These are phyloP conservation scores for Apostasia ramifera DNA, from an alignment of 106 monocot species.

Conservation along the genomic window DNA sequence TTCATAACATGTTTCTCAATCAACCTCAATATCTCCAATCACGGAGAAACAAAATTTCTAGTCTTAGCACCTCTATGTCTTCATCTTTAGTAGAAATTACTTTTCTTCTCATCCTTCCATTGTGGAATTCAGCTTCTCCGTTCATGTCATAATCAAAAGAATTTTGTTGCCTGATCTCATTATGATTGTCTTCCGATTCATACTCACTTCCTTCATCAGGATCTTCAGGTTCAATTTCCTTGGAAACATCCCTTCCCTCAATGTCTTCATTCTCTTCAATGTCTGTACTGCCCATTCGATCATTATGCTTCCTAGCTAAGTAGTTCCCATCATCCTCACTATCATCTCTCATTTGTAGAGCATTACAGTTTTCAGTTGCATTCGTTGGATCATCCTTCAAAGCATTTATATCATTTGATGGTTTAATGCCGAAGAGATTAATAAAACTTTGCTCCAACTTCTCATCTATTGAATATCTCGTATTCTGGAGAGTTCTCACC, in stretches of 20 bases:
- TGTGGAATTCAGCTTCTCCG: conserved; percentile 57
- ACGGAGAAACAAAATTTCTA: too few relatives aligned
- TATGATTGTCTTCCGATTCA: conserved; percentile 20
- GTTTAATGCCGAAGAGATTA: conserved; percentile 49
- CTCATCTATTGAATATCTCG: conserved; percentile 83
- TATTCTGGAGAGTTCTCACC: conserved; percentile 81
- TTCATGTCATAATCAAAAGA: conserved; percentile 30
- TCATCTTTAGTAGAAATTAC: conserved; percentile 42
- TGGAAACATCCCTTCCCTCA: conserved; percentile 5
- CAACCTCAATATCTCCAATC: too few relatives aligned
- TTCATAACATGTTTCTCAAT: too few relatives aligned
- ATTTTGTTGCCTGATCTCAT: conserved; percentile 18
- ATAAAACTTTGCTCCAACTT: conserved; percentile 85
- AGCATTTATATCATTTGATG: conserved; percentile 18
- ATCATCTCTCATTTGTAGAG: conserved; percentile 5
- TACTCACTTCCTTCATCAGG: conserved; percentile 39
- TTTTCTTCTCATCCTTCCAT: conserved; percentile 80
- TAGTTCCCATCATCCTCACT: conserved; percentile 4
- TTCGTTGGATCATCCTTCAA: conserved; percentile 3
- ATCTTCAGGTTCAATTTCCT: conserved; percentile 23
- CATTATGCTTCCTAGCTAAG: conserved; percentile 9
- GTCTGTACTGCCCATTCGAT: neutral
- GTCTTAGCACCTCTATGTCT: conserved; percentile 33
- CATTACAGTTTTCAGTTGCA: neutral
- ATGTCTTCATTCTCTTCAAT: conserved; percentile 13